Evolutionary conservation across 192 early-diverging fungal genomes (phyloP).

Genomic region (Coemansia sp.): DNA sequence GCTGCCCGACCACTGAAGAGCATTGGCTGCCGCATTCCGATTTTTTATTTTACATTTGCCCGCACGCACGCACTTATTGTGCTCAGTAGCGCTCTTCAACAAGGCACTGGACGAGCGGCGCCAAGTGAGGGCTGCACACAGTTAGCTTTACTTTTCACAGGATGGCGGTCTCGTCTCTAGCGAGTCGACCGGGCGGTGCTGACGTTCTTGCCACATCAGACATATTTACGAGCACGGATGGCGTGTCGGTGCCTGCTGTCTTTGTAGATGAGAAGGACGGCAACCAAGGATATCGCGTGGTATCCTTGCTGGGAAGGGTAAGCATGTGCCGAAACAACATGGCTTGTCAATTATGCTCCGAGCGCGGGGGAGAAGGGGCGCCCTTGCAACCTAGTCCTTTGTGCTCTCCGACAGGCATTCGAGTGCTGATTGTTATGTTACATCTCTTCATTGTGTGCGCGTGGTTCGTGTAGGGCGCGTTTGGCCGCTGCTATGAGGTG

Average conservation of each 20-base stretch:
- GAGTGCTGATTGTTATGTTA: background rate
- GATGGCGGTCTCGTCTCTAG: constrained; percentile 3
- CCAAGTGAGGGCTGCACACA: background rate
- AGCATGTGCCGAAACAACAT: background rate
- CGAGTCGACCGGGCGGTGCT: background rate
- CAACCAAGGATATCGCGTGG: constrained; percentile 19
- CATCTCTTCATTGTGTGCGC: background rate
- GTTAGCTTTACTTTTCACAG: background rate
- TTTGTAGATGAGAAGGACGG: constrained; percentile 23
- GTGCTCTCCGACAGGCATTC: background rate
- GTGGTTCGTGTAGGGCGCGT: constrained; percentile 68
- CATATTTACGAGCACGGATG: constrained; percentile 38
- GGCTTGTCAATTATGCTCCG: background rate
- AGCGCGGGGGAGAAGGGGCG: background rate
- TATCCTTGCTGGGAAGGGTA: constrained; percentile 42
- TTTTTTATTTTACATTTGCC: background rate
- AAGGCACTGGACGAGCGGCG: background rate
- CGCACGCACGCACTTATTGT: background rate
- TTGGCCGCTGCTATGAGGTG: constrained; percentile 83
- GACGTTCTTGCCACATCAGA: constrained; percentile 5
- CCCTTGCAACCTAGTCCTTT: background rate
- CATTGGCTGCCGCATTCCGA: background rate
- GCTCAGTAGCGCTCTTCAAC: background rate
- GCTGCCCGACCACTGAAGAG: background rate
- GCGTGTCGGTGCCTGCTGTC: constrained; percentile 32